phyloP scores from a whole-genome alignment of 2,329 filamentous ascomycete species.

The Fusarium sp. region DNA sequence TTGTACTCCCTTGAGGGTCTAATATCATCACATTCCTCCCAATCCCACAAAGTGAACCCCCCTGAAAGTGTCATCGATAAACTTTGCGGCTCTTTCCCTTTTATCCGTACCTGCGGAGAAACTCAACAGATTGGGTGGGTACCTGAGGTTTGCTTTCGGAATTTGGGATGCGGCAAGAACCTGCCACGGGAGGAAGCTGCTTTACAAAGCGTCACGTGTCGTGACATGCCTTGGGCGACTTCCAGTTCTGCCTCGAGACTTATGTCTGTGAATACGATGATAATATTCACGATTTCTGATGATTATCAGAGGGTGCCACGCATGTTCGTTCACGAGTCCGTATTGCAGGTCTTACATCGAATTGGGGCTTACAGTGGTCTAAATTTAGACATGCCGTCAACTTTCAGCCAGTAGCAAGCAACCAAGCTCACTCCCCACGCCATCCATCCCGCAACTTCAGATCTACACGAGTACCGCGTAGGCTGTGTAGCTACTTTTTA shows the following conservation, averaged over 20 bases:
- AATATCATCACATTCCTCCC: constrained; percentile 8
- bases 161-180: constrained; percentile 4
- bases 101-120: too few relatives aligned
- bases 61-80: neutral
- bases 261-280: neutral
- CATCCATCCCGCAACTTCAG: constrained; percentile 13
- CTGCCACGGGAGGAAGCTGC: constrained; percentile 10
- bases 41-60: neutral
- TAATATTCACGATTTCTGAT: neutral
- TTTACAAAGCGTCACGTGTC: neutral
- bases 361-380: constrained; percentile 13
- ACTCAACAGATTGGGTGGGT: too few relatives aligned
- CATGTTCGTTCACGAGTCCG: constrained; percentile 10
- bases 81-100: neutral
- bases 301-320: neutral
- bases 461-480: constrained; percentile 17
- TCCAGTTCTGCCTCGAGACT: too few relatives aligned
- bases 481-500: constrained; percentile 15
- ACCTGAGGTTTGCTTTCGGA: neutral
- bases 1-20: neutral
- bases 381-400: constrained; percentile 34
- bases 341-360: constrained; percentile 9
- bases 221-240: neutral
- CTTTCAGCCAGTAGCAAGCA: constrained; percentile 22
- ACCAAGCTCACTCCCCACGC: constrained; percentile 21